phyloP scores from a whole-genome alignment of 345 rosid genomes.

The Populus euphratica region DNA sequence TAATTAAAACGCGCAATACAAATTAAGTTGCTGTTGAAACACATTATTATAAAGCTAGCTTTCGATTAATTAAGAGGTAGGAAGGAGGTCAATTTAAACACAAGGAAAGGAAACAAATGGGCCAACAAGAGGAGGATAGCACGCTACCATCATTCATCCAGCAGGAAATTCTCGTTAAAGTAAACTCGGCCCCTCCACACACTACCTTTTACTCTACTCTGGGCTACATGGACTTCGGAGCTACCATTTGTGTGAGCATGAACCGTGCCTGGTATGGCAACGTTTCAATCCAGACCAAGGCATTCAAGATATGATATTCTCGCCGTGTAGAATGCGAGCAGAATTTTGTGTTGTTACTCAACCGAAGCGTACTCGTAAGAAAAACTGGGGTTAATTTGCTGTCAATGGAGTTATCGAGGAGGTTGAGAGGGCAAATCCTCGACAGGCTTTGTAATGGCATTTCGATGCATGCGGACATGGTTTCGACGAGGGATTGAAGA shows the following conservation, averaged over 20 bases:
- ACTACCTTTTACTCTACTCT: slow-evolving; percentile 20
- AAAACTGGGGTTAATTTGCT: not conserved
- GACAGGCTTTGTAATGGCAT: not conserved
- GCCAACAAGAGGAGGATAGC: slow-evolving; percentile 1
- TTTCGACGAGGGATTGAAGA: not conserved
- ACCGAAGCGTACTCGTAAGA: not conserved
- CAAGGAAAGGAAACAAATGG: slow-evolving; percentile 9
- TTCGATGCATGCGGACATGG: not conserved
- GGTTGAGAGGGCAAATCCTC: not conserved
- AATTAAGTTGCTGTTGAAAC: not conserved
- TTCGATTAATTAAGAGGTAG: not conserved
- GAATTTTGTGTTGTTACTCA: not conserved
- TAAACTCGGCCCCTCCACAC: not conserved
- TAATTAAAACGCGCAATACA: not conserved
- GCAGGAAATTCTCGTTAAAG: slow-evolving; percentile 12
- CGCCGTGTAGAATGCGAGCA: not conserved
- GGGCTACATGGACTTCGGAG: not conserved
- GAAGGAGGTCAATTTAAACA: slow-evolving; percentile 9
- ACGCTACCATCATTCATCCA: slow-evolving; percentile 10
- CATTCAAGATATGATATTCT: not conserved
- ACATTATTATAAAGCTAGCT: not conserved
- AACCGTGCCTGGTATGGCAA: not conserved
- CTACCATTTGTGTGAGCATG: not conserved
- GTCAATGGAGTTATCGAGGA: not conserved
- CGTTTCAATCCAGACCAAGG: not conserved